Base-by-base conservation (phyloP, 1,139 yeast genomes). In the Geotrichum cucujoidarum region DNA sequence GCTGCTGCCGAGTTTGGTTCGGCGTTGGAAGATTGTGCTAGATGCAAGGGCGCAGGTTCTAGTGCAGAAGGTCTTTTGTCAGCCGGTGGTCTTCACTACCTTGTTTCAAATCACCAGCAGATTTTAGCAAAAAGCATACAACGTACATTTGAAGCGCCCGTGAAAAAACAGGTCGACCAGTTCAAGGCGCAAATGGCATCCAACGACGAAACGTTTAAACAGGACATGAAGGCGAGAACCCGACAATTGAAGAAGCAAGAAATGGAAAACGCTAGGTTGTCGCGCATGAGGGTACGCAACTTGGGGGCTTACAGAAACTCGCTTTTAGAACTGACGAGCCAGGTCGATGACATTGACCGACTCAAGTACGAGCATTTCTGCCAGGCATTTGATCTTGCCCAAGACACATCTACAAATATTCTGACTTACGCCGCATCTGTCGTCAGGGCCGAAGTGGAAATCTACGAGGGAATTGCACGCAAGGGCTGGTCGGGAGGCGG, bases 401-500 rank as follows among this genome's bases (percentile, higher is more conserved):
- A 81, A 58, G 71, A 77, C 2, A 74, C 85, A 47, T 80, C 82
- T 43, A 70, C 71, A 18, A 69, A 73, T 31, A 69, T 85, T 8
- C 67, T 85, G 39, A 63, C 69, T 10, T 72, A 74, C 50, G 74
- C 87, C 1, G 85, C 89, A 0, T 74, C 84, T 0, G 71, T 84
- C 6, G 80, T 86, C 2, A 69, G 88, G 45, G 92, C 94, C 1
- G 92, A 87, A 60, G 78, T 88, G 30, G 94, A 86, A 59, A 78
- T 87, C 5, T 81, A 79, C 57, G 95, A 85, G 60, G 83, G 85
- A 17, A 78, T 88, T 32, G 95, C 95, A 0, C 74, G 80, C 49
- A 87, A 87, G 62, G 94, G 95, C 7, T 83, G 90, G 88, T 75
- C 84, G 10, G 95, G 95, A 8, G 92, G 92, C 18, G 95, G 95